phyloP scores from a whole-genome alignment of 352 stramenopile species.

The Globisporangium alternatum region DNA sequence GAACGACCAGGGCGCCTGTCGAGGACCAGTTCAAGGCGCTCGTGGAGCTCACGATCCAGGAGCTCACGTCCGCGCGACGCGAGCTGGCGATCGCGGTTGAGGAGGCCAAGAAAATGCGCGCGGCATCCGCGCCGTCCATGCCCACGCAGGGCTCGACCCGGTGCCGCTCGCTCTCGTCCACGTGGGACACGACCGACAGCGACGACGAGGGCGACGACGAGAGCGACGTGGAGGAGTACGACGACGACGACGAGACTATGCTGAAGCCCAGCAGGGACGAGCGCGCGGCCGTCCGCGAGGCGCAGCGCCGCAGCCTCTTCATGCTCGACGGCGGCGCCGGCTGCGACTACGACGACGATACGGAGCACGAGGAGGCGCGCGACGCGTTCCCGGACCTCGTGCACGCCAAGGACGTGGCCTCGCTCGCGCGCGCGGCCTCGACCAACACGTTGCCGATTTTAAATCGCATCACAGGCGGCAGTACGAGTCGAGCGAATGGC shows the following conservation, averaged over 20 bases:
- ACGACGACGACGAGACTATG: constrained; percentile 23
- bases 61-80: constrained; percentile 11
- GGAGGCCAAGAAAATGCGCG: constrained; percentile 20
- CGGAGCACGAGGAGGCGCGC: constrained; percentile 30
- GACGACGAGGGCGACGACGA: constrained; percentile 31
- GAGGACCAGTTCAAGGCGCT: constrained; percentile 17
- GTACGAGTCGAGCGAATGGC: background rate
- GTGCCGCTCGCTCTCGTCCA: constrained; percentile 59
- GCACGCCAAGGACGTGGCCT: constrained; percentile 10
- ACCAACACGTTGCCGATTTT: constrained; percentile 16
- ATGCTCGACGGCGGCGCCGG: constrained; percentile 1
- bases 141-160: constrained; percentile 22
- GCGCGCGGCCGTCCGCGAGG: background rate
- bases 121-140: constrained; percentile 14
- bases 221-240: constrained; percentile 23
- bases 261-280: background rate
- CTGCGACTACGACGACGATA: constrained; percentile 35
- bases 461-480: background rate
- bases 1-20: background rate
- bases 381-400: constrained; percentile 14
- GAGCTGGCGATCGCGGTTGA: constrained; percentile 11
- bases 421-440: constrained; percentile 13
- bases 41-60: constrained; percentile 13
- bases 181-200: constrained; percentile 54
- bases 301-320: constrained; percentile 11